These are phyloP conservation scores for Reticulascus tulasneorum DNA, from an alignment of 2,329 filamentous ascomycete species.

Conservation along the genomic window DNA sequence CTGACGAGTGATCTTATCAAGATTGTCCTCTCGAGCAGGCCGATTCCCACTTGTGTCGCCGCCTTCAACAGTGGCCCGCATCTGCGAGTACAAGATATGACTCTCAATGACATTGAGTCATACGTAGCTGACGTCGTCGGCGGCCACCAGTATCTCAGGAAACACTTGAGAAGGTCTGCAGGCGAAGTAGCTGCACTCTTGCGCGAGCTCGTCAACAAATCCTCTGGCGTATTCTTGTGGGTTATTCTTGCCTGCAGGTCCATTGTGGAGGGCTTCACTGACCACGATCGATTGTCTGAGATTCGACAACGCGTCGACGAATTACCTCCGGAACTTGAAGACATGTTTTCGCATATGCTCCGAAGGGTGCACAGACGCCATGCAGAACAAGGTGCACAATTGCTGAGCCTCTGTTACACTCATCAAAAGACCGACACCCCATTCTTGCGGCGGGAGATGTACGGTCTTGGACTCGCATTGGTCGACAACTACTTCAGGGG, in stretches of 20 bases:
- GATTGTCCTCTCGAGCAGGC: background rate
- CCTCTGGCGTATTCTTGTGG: background rate
- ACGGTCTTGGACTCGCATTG: background rate
- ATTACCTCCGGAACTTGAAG: background rate
- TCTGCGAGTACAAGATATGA: background rate
- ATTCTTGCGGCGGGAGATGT: too few species aligned
- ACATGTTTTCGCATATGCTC: background rate
- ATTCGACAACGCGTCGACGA: background rate
- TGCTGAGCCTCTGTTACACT: background rate
- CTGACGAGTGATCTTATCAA: background rate
- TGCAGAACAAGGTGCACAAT: background rate
- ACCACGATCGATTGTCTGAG: background rate
- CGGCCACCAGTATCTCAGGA: background rate
- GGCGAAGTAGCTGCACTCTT: background rate
- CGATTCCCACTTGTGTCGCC: background rate
- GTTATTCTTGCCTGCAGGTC: background rate
- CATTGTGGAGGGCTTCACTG: background rate
- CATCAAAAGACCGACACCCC: background rate
- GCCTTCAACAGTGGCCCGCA: background rate
- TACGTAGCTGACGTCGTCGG: background rate
- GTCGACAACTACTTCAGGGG: background rate
- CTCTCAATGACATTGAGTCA: background rate
- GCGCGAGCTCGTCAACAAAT: background rate
- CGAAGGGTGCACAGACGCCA: background rate
- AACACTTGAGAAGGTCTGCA: background rate